Percentiles rank a stretch among this genome's conserved stretches.
These are phyloP conservation scores for Elsinoe batatas DNA, from an alignment of 2,329 filamentous ascomycete species.

Conservation along the genomic window DNA sequence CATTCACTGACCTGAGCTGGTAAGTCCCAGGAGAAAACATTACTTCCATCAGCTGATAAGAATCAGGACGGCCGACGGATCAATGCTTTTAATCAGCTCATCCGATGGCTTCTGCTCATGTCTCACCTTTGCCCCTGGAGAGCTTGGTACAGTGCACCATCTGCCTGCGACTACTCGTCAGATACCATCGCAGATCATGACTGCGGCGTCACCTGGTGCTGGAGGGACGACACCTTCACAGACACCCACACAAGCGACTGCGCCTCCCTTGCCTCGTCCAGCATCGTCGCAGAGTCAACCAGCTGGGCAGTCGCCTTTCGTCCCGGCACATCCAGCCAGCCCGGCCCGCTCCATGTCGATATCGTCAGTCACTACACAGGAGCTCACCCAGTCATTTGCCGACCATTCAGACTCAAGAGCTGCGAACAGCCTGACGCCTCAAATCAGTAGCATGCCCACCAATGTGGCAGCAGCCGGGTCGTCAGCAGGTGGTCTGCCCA, in stretches of 20 bases:
- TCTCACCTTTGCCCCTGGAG: conserved; percentile 70
- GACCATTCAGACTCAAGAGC: conserved; percentile 33
- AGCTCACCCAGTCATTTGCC: conserved; percentile 11
- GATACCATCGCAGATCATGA: conserved; percentile 26
- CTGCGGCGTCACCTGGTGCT: conserved; percentile 26
- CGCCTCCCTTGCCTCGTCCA: conserved; percentile 13
- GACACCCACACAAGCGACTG: conserved; percentile 13
- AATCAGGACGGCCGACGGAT: conserved; percentile 61
- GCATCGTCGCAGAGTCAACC: conserved; percentile 15
- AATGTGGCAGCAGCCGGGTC: conserved; percentile 64
- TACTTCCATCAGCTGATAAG: conserved; percentile 6
- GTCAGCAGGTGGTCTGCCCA: conserved; percentile 48
- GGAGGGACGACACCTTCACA: conserved; percentile 23
- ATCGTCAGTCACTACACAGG: conserved; percentile 13
- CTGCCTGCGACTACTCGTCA: conserved; percentile 43
- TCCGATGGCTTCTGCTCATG: conserved; percentile 97
- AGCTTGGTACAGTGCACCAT: conserved; percentile 73
- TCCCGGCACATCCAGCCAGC: conserved; percentile 14
- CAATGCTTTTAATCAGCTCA: conserved; percentile 84
- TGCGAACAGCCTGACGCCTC: conserved; percentile 68
- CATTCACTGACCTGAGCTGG: conserved; percentile 94
- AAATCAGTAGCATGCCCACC: conserved; percentile 65
- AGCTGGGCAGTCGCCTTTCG: conserved; percentile 15
- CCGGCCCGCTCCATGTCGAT: conserved; percentile 16
- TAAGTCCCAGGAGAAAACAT: conserved; percentile 38